Base-by-base conservation (phyloP, 2,329 filamentous ascomycete species). In the Didymella keratinophila region DNA sequence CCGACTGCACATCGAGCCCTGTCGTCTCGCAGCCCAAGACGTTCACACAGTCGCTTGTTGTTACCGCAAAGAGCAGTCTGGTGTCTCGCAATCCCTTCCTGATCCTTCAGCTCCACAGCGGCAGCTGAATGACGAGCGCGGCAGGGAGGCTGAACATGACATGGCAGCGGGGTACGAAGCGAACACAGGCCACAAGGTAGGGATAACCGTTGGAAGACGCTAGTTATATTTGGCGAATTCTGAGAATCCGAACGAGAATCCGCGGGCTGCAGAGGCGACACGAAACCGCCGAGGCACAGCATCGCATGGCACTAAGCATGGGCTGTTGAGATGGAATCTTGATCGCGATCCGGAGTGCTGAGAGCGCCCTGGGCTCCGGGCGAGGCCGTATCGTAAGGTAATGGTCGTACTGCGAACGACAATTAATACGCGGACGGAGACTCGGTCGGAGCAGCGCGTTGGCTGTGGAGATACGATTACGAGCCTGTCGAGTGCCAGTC, bases 141-240 rank as follows among this genome's bases (percentile, higher is more conserved):
- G 18, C 36, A 39, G n/a, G n/a, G 51, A 36, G 59, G 59, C 59
- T 60, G 59, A 57, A 58, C 50, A 52, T 56, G 61, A 62, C 62
- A 62, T 59, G 48, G 55, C 58, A 58, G 63, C 54, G 63, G 63
- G 63, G 59, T 64, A 43, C 34, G 51, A 52, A 58, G 61, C 55
- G 53, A 59, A 55, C 50, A 51, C 51, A 57, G 55, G 48, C 59
- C 63, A 63, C 52, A 43, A 65, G 56, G 61, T 54, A 63, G 54
- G 37, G 57, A 65, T 61, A 65, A 50, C 64, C 64, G 64, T 66
- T 66, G 51, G 50, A 57, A 41, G 39, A 65, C 64, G 60, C 64
- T 65, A 66, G 56, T 47, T 56, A 58, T 58, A 60, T 52, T 57
- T 62, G 57, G 42, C 54, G 18, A 54, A 27, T 6, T 28, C 16